phyloP scores from a whole-genome alignment of 805 yeast species.

The Metschnikowia cerradonensis region DNA sequence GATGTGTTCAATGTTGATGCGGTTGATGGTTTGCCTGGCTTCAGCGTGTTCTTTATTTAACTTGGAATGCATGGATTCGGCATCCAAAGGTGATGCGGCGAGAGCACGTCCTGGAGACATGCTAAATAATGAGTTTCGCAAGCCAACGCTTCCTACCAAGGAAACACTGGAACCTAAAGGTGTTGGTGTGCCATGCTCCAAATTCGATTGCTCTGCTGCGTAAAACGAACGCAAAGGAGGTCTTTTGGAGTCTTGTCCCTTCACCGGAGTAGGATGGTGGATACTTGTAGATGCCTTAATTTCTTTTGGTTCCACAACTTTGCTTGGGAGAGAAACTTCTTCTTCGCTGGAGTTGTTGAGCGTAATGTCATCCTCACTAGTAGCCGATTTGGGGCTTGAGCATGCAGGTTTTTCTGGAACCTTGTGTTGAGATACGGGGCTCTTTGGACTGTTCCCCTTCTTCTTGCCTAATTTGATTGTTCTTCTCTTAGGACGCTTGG shows the following conservation, averaged over 20 bases:
- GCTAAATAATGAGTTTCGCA: slow-evolving; percentile 36
- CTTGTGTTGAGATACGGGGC: not conserved
- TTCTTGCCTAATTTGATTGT: slow-evolving; percentile 28
- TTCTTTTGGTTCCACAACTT: not conserved
- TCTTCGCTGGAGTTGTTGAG: not conserved
- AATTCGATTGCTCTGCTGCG: not conserved
- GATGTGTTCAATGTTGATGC: slow-evolving; percentile 29
- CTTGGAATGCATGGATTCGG: slow-evolving; percentile 8
- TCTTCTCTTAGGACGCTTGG: slow-evolving; percentile 41
- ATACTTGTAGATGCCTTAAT: not conserved
- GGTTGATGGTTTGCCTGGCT: slow-evolving; percentile 25
- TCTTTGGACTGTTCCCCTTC: not conserved
- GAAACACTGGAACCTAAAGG: slow-evolving; percentile 21
- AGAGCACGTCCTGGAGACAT: slow-evolving; percentile 23
- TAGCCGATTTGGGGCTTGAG: not conserved
- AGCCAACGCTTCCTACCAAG: slow-evolving; percentile 33
- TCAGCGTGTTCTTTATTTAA: slow-evolving; percentile 11
- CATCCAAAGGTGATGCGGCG: slow-evolving; percentile 27
- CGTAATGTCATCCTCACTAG: not conserved
- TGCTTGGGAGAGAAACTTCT: not conserved
- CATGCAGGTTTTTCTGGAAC: not conserved
- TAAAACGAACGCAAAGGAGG: slow-evolving; percentile 8
- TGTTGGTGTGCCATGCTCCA: slow-evolving; percentile 5
- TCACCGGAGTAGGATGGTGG: slow-evolving; percentile 16
- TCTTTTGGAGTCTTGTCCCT: slow-evolving; percentile 5